Evolutionary conservation across 345 rosid species (phyloP), one percentile per base, ranked within the genome.

Genomic region (Euphorbia lathyris): DNA sequence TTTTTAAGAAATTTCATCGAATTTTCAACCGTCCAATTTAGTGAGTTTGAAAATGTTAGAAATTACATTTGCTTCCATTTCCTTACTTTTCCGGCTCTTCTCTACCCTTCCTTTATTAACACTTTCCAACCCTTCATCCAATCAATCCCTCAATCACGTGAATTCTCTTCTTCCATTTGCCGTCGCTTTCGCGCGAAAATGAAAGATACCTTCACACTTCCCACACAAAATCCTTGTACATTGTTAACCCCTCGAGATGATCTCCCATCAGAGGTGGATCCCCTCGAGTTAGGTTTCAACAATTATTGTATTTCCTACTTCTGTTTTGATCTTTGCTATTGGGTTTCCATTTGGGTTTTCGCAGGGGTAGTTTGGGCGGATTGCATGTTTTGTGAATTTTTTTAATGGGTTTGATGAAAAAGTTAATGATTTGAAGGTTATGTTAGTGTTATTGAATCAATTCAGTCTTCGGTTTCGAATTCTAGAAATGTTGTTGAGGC

Each of bases 321-420:
- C 86, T 38, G 79, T 79, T 58, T 77, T 85, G 84, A 79, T 88
- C 34, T 88, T 85, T 27, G 86, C 76, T 30, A 34, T 78, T 59
- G 89, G 94, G 64, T 83, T 88, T 74, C 83, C 88, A 0, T 23
- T 83, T 45, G 93, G 90, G 61, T 82, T n/a, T n/a, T n/a, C n/a
- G n/a, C n/a, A n/a, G n/a, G n/a, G n/a, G n/a, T n/a, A 65, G 9
- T 66, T 65, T 82, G 52, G n/a, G 69, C 74, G 63, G 85, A 63
- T 2, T n/a, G n/a, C n/a, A n/a, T n/a, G n/a, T n/a, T n/a, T n/a
- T n/a, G n/a, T n/a, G n/a, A n/a, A n/a, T n/a, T n/a, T n/a, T 88
- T 57, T 86, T 84, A 20, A 76, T 43, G 93, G 90, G 60, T 82
- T 80, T 72, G 82, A 82, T 74, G 83, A 30, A 66, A 80, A 82